Evolutionary conservation across 2,329 filamentous ascomycete genomes (phyloP), one percentile per base, ranked within the genome.

Genomic region (Mycosphaerella sp.): DNA sequence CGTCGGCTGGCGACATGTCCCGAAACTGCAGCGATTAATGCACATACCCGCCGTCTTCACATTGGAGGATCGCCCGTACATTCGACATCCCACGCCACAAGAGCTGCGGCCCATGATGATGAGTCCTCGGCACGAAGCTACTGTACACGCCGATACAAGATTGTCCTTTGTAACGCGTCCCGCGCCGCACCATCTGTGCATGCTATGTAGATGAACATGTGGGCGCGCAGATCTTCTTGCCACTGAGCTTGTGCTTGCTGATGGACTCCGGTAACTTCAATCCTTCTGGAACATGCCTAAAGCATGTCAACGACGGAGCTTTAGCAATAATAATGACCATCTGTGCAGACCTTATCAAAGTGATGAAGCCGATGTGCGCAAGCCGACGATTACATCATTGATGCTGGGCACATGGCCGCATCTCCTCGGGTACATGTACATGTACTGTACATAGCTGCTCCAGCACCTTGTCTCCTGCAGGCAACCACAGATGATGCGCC

Each of bases 81-180:
- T 39, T 30, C 12, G 16, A 52, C 43, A 55, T 54, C 55, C 56
- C 56, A 56, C 56, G 56, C 56, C 37, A 37, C 48, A 27, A 47
- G 44, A 39, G 50, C 49, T 49, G 42, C 44, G 44, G 32, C 25
- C 34, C 42, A 30, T 25, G 21, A 30, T 25, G 21, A 30, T 18
- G 18, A 21, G 25, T 52, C 44, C 52, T 57, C 55, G 49, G 52
- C 46, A 54, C 41, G 52, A 52, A 52, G 54, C 51, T 57, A 56
- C 18, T 6, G 21, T 21, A 25, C 52, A 47, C 46, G 41, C 44
- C 41, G 41, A 37, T 16, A 40, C 43, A 35, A 36, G 18, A 45
- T 13, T 47, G 49, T 52, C 41, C 42, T 21, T 44, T 40, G 28
- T 48, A 39, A 32, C 51, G 43, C 51, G 35, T 53, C 51, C 44